Evolutionary conservation across 208 protist genomes (phyloP), one percentile per base, ranked within the genome.

Genomic region (Trypanosoma cruzi): DNA sequence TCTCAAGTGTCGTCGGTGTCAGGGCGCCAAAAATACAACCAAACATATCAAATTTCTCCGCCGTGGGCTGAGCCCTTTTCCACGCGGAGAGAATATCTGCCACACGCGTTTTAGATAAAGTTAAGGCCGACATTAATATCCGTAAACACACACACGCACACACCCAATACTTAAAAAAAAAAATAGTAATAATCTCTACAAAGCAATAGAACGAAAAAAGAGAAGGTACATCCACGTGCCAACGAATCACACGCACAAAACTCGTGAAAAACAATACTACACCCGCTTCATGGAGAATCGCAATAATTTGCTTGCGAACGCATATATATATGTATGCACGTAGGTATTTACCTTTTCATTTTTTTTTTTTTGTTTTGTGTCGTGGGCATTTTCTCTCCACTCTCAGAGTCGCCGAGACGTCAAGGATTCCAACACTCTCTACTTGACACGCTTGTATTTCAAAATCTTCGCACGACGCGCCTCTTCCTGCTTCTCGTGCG

Each of bases 401-500:
- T 44, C 40, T 44, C 40, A 44, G 40, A 3, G 40, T 16, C 40
- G 18, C 7, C 40, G 29, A 61, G 31, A 31, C 52, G 37, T 57
- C 16, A 56, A 32, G 49, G 59, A 69, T 20, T 22, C 6, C 52
- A 31, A 46, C n/a, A 8, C 53, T 22, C 75, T 74, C 86, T 71
- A 90, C 77, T 97, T 97, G 26, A 97, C 88, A 53, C 92, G 89
- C 60, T 92, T 92, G 78, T 85, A 95, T 46, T 82, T 84, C 32
- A 94, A 58, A 56, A 97, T 94, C 80, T 97, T 97, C 5, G 89
- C 89, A 32, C 86, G 79, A 13, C 92, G 76, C 28, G 92, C 89
- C 75, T 97, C 92, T 64, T 94, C 77, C 66, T 97, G 92, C 80
- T 97, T 97, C 58, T 97, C 88, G 65, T 95, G 85, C 1, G 89